Evolutionary conservation across 495 filamentous ascomycete species (phyloP), one percentile per base, ranked within the genome.

Genomic region (Aspergillus ostianus): DNA sequence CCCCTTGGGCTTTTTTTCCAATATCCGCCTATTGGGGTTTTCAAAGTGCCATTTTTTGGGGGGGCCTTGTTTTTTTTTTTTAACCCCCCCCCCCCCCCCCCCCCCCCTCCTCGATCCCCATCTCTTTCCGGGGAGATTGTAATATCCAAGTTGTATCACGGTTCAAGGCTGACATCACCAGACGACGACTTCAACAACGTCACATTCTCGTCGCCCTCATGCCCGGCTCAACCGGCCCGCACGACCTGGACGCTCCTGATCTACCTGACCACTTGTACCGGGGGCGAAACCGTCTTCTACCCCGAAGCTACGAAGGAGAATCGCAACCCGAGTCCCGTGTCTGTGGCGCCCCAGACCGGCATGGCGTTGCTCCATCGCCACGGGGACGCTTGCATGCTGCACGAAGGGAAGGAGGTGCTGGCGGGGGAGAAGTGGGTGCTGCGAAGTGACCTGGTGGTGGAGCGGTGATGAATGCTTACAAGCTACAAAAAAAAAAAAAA

Each of bases 191-290:
- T 87, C 15, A 90, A 93, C 62, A 76, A 74, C 55, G 67, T 94
- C 19, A 79, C 76, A 3, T 78, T 92, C 47, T 75, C 77, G 4
- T 72, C 82, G 0, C 64, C 77, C 21, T 58, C 60, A 7, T 61
- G 75, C 1, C 68, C 73, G 0, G 61, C 76, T 7, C 64, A 69
- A 45, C 58, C 78, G n/a, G 89, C 84, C 2, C 86, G 84, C 65
- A 97, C 93, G 17, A 97, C 93, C 0, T 98, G 93, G 92, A 97
- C 93, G 0, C 81, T 96, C 6, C 81, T 97, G 0, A 84, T 97
- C 53, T 98, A 97, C 64, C 82, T 98, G 32, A 92, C 89, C 0
- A 88, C 87, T 9, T 88, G 91, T 60, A 63, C 77, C 10, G 93
- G 93, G 23, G 93, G 93, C 46, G 91, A 97, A 67, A 97, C 93